phyloP scores from a whole-genome alignment of 352 stramenopile genomes.

The Phytophthora pini region DNA sequence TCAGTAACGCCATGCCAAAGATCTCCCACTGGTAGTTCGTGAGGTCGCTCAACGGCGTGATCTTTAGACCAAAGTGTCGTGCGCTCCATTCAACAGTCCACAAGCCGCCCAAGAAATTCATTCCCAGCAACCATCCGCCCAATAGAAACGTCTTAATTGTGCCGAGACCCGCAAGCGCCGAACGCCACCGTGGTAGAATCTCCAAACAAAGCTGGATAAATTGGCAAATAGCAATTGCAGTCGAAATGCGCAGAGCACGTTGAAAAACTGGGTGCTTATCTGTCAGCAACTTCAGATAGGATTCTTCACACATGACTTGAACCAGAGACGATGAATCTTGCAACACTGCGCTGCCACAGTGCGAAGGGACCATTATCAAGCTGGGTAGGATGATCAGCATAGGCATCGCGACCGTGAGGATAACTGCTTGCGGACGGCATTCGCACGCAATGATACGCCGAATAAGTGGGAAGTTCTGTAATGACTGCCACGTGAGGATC shows the following conservation, averaged over 20 bases:
- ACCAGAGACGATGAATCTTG: slow-evolving; percentile 42
- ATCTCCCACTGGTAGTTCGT: slow-evolving; percentile 79
- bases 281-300: slow-evolving; percentile 86
- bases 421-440: slow-evolving; percentile 78
- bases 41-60: slow-evolving; percentile 76
- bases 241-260: slow-evolving; percentile 78
- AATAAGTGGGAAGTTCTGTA: slow-evolving; percentile 89
- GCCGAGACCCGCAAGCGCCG: slow-evolving; percentile 60
- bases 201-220: slow-evolving; percentile 88
- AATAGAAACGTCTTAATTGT: slow-evolving; percentile 62
- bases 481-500: slow-evolving; percentile 91
- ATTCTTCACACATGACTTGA: slow-evolving; percentile 78
- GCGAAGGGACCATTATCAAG: slow-evolving; percentile 76
- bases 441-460: slow-evolving; percentile 83
- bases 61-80: slow-evolving; percentile 68
- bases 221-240: slow-evolving; percentile 82
- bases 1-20: slow-evolving; percentile 80
- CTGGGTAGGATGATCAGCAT: slow-evolving; percentile 79
- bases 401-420: slow-evolving; percentile 74
- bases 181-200: slow-evolving; percentile 79
- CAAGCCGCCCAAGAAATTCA: slow-evolving; percentile 69
- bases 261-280: slow-evolving; percentile 87
- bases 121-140: slow-evolving; percentile 57
- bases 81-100: slow-evolving; percentile 84
- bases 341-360: slow-evolving; percentile 46